Percentiles rank a stretch among this genome's conserved stretches.
phyloP scores from a whole-genome alignment of 345 rosid genomes.

The Orychophragmus violaceus region DNA sequence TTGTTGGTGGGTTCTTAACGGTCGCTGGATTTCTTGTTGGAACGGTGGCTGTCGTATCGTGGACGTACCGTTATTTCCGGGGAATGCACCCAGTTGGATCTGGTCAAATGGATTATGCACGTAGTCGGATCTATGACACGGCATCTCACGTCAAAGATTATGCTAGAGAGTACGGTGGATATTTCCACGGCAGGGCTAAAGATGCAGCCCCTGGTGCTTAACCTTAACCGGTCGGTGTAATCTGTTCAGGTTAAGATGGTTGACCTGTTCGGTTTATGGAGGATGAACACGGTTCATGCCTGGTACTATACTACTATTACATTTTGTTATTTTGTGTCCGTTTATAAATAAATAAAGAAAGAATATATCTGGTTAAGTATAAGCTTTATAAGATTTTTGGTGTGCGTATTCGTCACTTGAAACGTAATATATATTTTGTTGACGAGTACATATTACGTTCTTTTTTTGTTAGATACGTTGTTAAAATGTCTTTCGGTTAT shows the following conservation, averaged over 20 bases:
- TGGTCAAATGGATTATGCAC: conserved; percentile 59
- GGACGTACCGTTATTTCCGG: conserved; percentile 63
- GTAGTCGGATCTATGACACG: conserved; percentile 76
- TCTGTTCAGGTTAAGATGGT: neutral
- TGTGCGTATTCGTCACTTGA: neutral
- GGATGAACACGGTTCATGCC: neutral
- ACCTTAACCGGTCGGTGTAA: neutral
- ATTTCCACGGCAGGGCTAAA: conserved; percentile 71
- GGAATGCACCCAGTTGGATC: conserved; percentile 78
- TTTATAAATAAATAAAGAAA: neutral
- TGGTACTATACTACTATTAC: neutral
- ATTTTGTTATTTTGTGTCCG: neutral
- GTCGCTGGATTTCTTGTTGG: conserved; percentile 50
- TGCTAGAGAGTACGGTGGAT: conserved; percentile 84
- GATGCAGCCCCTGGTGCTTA: conserved; percentile 98
- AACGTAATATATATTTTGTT: neutral
- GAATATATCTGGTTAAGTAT: neutral
- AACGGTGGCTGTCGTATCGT: conserved; percentile 36
- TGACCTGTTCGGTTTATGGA: neutral
- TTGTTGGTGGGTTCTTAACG: conserved; percentile 40
- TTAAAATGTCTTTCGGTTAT: neutral
- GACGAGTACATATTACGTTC: neutral
- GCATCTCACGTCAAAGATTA: conserved; percentile 83
- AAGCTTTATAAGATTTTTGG: neutral
- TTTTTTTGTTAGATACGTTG: neutral